Evolutionary conservation across 148 eudicot genomes (phyloP).

Genomic region (Selenicereus undatus): DNA sequence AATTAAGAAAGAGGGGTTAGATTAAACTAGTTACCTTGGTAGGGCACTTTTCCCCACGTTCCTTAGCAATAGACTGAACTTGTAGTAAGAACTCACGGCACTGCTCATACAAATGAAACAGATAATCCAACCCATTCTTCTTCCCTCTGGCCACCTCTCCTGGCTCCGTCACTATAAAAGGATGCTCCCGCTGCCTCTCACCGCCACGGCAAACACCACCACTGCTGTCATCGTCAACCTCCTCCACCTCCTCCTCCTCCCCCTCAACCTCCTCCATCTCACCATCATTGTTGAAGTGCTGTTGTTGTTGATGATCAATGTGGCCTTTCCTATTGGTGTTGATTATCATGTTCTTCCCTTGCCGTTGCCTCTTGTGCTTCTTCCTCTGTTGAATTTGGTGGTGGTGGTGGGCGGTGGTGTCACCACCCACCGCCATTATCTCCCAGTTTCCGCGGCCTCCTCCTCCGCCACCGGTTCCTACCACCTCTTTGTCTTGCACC

Average conservation of each 20-base stretch:
- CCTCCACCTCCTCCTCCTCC: conserved; percentile 26
- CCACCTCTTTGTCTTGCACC: conserved; percentile 76
- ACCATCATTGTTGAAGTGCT: conserved; percentile 20
- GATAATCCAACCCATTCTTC: conserved; percentile 94
- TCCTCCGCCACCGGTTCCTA: conserved; percentile 58
- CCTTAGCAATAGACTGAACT: conserved; percentile 87
- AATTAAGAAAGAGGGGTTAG: background rate
- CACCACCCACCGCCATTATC: conserved; percentile 30
- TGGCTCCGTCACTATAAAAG: conserved; percentile 95
- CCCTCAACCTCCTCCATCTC: conserved; percentile 39
- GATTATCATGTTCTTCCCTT: conserved; percentile 11
- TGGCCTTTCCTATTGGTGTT: conserved; percentile 6
- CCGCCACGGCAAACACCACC: conserved; percentile 33
- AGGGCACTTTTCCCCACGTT: conserved; percentile 96
- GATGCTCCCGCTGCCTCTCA: conserved; percentile 93
- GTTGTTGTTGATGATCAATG: background rate
- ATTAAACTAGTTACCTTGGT: conserved; percentile 58
- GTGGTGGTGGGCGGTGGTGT: conserved; percentile 12
- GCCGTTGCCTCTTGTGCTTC: conserved; percentile 28
- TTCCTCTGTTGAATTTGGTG: conserved; percentile 21
- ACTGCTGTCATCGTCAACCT: conserved; percentile 12
- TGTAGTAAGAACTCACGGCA: conserved; percentile 88
- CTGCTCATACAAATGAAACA: conserved; percentile 88
- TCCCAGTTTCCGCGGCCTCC: conserved; percentile 62
- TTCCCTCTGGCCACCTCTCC: conserved; percentile 99